Percentiles rank a stretch among this genome's conserved stretches.
These are phyloP conservation scores for Alternaria sp. DNA, from an alignment of 2,329 filamentous ascomycete species.

Conservation along the genomic window DNA sequence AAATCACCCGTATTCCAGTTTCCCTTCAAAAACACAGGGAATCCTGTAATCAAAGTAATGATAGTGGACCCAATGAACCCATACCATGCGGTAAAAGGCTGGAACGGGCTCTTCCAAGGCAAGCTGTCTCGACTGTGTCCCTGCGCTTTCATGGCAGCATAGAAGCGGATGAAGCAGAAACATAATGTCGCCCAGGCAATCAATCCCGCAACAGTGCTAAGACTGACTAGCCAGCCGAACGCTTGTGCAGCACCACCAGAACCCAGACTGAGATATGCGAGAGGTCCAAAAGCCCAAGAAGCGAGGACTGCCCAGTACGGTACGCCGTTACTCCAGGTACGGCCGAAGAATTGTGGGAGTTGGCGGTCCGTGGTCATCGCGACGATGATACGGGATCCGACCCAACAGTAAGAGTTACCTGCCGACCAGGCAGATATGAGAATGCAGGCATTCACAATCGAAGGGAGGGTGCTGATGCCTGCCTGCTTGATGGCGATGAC, in stretches of 20 bases:
- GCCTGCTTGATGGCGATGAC: slow-evolving; percentile 60
- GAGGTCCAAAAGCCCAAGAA: slow-evolving; percentile 62
- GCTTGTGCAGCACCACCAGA: slow-evolving; percentile 57
- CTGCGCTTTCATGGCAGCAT: slow-evolving; percentile 72
- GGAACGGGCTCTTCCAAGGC: slow-evolving; percentile 72
- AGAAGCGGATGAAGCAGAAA: slow-evolving; percentile 74
- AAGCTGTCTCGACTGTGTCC: slow-evolving; percentile 64
- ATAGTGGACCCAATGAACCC: slow-evolving; percentile 66
- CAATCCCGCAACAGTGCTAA: slow-evolving; percentile 73
- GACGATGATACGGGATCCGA: slow-evolving; percentile 35
- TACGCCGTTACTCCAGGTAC: slow-evolving; percentile 66
- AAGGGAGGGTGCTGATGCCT: slow-evolving; percentile 52
- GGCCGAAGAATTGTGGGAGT: slow-evolving; percentile 34
- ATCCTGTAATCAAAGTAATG: slow-evolving; percentile 77
- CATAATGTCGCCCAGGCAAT: slow-evolving; percentile 59
- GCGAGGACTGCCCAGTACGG: slow-evolving; percentile 72
- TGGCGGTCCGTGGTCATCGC: slow-evolving; percentile 35
- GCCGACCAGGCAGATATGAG: slow-evolving; percentile 38
- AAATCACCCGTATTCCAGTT: slow-evolving; percentile 63
- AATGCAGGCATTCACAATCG: slow-evolving; percentile 38
- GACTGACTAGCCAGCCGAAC: slow-evolving; percentile 69
- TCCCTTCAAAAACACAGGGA: slow-evolving; percentile 74
- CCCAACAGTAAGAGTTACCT: slow-evolving; percentile 39
- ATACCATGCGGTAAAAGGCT: slow-evolving; percentile 76
- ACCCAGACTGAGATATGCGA: slow-evolving; percentile 78